Conservation (phyloP, 306 rosid genomes). For the Boehmeria nivea region DNA sequence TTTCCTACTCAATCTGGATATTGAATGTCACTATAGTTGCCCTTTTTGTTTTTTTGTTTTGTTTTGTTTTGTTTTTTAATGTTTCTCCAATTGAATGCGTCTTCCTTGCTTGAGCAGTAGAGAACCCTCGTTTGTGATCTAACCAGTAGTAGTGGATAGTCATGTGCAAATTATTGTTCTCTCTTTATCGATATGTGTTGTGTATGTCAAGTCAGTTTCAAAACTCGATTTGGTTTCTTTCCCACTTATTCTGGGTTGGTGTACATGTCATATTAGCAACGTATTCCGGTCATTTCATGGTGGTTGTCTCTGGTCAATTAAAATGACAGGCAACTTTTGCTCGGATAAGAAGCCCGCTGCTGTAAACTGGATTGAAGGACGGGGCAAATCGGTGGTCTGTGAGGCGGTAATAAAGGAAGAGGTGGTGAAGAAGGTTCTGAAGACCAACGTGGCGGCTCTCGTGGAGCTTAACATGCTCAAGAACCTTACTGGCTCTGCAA, state of each 20-base stretch:
- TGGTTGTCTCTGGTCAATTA: neutral
- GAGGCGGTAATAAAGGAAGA: conserved; percentile 58
- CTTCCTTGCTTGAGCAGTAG: too few species aligned
- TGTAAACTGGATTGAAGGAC: conserved; percentile 70
- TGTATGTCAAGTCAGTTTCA: conserved; percentile 1
- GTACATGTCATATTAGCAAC: too few species aligned
- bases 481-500: conserved; percentile 59
- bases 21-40: neutral
- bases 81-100: too few species aligned
- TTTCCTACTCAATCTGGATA: neutral
- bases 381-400: conserved; percentile 68
- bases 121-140: neutral
- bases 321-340: conserved; percentile 53
- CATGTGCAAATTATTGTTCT: neutral
- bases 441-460: conserved; percentile 50
- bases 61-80: too few species aligned
- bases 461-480: conserved; percentile 67
- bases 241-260: too few species aligned
- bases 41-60: too few species aligned
- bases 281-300: too few species aligned
- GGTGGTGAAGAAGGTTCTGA: conserved; percentile 59
- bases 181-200: neutral
- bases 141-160: too few species aligned
- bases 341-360: conserved; percentile 74
- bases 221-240: neutral